Evolutionary conservation across 768 basidiomycete genomes (phyloP).

Genomic region (Clitopilus passeckerianus): DNA sequence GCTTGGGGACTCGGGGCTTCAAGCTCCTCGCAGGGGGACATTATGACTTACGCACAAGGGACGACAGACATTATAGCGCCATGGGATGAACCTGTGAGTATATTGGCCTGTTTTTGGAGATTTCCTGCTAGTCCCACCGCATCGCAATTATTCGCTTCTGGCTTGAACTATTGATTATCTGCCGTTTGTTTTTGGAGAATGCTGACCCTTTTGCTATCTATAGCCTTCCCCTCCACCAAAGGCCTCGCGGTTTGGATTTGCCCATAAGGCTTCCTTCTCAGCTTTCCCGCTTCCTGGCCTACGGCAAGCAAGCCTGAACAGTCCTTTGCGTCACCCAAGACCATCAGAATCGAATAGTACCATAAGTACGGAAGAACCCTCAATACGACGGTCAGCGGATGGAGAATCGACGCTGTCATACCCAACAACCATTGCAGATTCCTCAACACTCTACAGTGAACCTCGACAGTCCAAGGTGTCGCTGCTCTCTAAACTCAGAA

Average conservation of each 20-base stretch:
- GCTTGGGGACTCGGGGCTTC: not conserved
- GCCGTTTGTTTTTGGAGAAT: too few species aligned
- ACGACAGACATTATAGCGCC: conserved; percentile 6
- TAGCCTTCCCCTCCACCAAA: conserved; percentile 44
- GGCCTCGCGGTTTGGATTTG: conserved; percentile 31
- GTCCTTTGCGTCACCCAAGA: conserved; percentile 25
- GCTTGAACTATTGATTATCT: too few species aligned
- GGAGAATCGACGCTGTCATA: conserved; percentile 23
- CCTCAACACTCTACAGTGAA: conserved; percentile 19
- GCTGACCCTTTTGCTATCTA: not conserved
- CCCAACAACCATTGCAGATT: conserved; percentile 10
- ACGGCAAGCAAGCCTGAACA: conserved; percentile 25
- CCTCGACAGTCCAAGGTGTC: conserved; percentile 47
- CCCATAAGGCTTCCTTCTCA: conserved; percentile 34
- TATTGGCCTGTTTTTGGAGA: too few species aligned
- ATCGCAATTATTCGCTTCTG: too few species aligned
- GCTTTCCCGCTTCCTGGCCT: conserved; percentile 25
- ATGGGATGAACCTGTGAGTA: conserved; percentile 15
- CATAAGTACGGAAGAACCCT: conserved; percentile 20
- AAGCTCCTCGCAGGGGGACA: not conserved
- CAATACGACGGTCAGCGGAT: conserved; percentile 22
- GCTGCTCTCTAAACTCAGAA: conserved; percentile 36
- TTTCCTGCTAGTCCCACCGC: too few species aligned
- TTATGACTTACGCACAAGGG: not conserved
- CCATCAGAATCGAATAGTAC: conserved; percentile 30